These are phyloP conservation scores for Colletotrichum zoysiae DNA, from an alignment of 2,329 filamentous ascomycete species.

Conservation along the genomic window DNA sequence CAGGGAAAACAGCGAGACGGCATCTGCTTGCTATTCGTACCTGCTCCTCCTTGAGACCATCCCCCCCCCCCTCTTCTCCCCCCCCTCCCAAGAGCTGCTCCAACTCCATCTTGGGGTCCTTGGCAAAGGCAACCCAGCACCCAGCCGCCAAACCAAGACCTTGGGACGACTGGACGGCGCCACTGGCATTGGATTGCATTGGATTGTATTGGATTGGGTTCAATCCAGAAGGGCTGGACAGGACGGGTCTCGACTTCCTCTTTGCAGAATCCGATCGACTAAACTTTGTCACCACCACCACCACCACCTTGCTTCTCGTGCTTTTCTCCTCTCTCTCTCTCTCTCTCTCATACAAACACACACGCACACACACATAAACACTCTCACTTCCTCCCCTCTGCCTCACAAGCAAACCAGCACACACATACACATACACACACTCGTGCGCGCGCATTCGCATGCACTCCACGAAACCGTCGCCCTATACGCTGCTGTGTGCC, in stretches of 20 bases:
- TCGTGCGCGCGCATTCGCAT: background rate
- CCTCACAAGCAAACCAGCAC: background rate
- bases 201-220: constrained; percentile 19
- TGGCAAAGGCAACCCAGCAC: constrained; percentile 33
- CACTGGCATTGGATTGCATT: constrained; percentile 20
- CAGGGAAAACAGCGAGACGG: constrained; percentile 22
- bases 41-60: constrained; percentile 33
- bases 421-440: too few species aligned
- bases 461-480: background rate
- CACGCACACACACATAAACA: background rate
- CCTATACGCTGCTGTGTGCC: background rate
- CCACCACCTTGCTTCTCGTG: constrained; percentile 7
- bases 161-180: constrained; percentile 21
- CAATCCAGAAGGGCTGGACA: background rate
- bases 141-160: constrained; percentile 33
- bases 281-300: constrained; percentile 35
- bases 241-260: constrained; percentile 24
- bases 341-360: background rate
- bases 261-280: constrained; percentile 37
- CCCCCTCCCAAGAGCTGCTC: constrained; percentile 15
- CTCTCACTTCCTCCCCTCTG: background rate
- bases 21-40: constrained; percentile 29
- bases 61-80: background rate
- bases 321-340: background rate
- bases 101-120: constrained; percentile 39